phyloP scores from a whole-genome alignment of 495 filamentous ascomycete genomes.

The Platismatia glauca region DNA sequence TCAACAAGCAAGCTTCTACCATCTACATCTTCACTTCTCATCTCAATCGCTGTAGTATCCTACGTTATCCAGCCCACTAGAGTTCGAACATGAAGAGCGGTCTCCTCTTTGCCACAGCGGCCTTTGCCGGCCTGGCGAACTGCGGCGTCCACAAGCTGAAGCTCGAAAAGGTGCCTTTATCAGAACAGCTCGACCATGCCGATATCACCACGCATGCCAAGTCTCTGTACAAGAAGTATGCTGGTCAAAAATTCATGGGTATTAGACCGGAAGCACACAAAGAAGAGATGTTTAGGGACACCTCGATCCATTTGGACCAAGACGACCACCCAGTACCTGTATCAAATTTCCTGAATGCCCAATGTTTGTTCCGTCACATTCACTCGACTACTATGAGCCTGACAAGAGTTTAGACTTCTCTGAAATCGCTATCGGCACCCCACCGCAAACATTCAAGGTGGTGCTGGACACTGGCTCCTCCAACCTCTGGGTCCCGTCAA shows the following conservation, averaged over 20 bases:
- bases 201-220: slow-evolving; percentile 74
- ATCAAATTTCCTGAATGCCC: slow-evolving; percentile 96
- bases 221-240: slow-evolving; percentile 56
- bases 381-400: slow-evolving; percentile 11
- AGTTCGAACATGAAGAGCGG: slow-evolving; percentile 64
- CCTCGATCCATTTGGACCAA: slow-evolving; percentile 50
- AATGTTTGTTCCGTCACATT: slow-evolving; percentile 57
- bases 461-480: slow-evolving; percentile 98
- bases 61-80: neutral
- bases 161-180: slow-evolving; percentile 89
- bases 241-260: slow-evolving; percentile 81
- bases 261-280: slow-evolving; percentile 58
- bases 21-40: neutral
- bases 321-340: slow-evolving; percentile 77
- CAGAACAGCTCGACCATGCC: slow-evolving; percentile 74
- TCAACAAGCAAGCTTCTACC: neutral
- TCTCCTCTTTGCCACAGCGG: slow-evolving; percentile 62
- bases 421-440: slow-evolving; percentile 84
- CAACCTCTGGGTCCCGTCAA: slow-evolving; percentile 96
- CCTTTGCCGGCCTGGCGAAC: slow-evolving; percentile 74
- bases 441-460: slow-evolving; percentile 94
- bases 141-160: slow-evolving; percentile 88
- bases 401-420: slow-evolving; percentile 69
- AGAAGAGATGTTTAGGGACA: slow-evolving; percentile 70
- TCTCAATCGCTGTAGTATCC: neutral